A percentile compares a stretch with the other conserved stretches of the same genome.
phyloP scores from a whole-genome alignment of 2,329 filamentous ascomycete species.

The Triangularia verruculosa region DNA sequence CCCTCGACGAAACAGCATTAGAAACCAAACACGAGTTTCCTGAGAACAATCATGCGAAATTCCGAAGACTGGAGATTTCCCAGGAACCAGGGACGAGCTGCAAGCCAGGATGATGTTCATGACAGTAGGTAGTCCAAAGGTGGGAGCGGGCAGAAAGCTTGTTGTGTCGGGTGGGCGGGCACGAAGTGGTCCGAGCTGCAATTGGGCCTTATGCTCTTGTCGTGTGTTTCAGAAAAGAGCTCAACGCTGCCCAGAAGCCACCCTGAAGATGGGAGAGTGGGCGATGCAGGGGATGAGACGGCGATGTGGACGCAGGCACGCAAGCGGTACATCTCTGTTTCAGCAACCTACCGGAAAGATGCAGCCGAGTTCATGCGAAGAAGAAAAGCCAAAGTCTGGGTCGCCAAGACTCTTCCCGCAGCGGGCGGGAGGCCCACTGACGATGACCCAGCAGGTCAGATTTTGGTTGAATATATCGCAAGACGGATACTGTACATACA shows the following conservation, averaged over 20 bases:
- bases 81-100: background rate
- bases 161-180: background rate
- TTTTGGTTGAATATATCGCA: too few relatives aligned
- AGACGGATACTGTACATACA: too few relatives aligned
- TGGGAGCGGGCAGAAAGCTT: background rate
- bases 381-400: background rate
- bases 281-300: background rate
- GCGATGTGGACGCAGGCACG: background rate
- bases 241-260: background rate
- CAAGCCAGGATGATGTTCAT: background rate
- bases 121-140: background rate
- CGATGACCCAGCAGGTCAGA: too few relatives aligned
- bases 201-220: background rate
- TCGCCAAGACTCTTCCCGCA: background rate
- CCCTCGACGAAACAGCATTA: background rate
- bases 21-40: background rate
- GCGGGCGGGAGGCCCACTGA: background rate
- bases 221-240: conserved; percentile 6
- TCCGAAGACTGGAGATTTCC: background rate
- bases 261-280: background rate
- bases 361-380: conserved; percentile 5
- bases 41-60: background rate
- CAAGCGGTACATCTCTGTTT: background rate
- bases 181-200: background rate
- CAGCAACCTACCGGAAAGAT: background rate